Evolutionary conservation across 73 alveolate genomes (phyloP), one percentile per base, ranked within the genome.

Genomic region (Paramecium octaurelia): DNA sequence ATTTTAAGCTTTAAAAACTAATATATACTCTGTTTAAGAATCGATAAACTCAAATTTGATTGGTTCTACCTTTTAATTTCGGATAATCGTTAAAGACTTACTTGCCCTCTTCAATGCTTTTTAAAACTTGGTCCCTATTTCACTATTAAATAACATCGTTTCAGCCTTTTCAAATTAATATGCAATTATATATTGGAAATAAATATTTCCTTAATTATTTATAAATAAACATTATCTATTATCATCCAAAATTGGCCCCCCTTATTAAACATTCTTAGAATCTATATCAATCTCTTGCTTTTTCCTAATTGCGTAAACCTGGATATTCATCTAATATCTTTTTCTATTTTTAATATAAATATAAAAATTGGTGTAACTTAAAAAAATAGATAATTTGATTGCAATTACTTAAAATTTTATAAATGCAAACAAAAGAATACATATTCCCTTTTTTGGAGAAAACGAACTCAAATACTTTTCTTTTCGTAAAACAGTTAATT

Each of bases 41-140:
- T 42, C 91, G 75, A 44, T 14, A 80, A 80, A 80, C 91, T 80
- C 91, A 46, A 80, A 80, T 80, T 80, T 80, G 91, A 80, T 80
- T 80, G 91, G 91, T 29, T 80, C 57, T 80, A 46, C 70, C 42
- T 31, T 80, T 44, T 48, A 80, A 44, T 80, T 80, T 80, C 76
- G 91, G 91, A 80, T 80, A 80, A 44, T 23, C 91, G n/a, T 40
- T 80, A 10, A 23, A 80, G 34, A 42, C 34, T 34, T 29, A 9
- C 46, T 44, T 80, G 57, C 64, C 27, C 64, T 43, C 75, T 48
- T 80, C 76, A 31, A 18, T 31, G 64, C 73, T 21, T 24, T 43
- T n/a, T 44, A 23, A 80, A 42, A 80, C 50, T 23, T 80, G 29
- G 57, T 12, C 31, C 29, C 34, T 80, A 35, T 21, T 34, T 27